These are phyloP conservation scores for Verbena officinalis DNA, from an alignment of 257 asterid genomes.

Conservation along the genomic window DNA sequence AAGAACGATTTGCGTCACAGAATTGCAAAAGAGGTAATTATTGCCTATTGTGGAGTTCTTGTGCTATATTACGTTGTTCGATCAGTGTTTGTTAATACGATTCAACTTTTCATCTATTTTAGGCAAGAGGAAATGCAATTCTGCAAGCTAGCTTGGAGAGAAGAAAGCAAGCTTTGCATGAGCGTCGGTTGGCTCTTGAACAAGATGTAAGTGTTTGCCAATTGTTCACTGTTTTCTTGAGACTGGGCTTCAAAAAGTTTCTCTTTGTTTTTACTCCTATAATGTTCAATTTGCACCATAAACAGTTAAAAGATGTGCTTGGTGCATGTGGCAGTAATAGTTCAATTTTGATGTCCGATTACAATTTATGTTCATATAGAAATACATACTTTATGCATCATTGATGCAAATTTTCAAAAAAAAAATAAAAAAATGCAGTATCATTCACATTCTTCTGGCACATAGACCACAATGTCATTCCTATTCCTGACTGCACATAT, in stretches of 20 bases:
- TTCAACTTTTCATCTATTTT: conserved; percentile 25
- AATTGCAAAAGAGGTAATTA: conserved; percentile 87
- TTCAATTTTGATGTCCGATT: neutral
- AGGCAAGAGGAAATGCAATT: conserved; percentile 96
- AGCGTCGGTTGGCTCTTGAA: conserved; percentile 92
- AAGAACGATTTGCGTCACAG: conserved; percentile 92
- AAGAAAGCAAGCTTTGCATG: conserved; percentile 93
- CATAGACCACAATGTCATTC: neutral
- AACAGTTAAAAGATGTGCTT: neutral
- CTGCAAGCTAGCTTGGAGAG: conserved; percentile 96
- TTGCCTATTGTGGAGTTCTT: conserved; percentile 22
- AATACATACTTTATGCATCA: conserved; percentile 3
- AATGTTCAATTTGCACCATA: neutral
- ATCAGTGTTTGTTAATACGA: conserved; percentile 26
- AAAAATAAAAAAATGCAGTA: neutral
- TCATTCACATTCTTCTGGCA: conserved; percentile 19
- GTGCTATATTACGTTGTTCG: conserved; percentile 7
- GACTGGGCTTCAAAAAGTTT: neutral
- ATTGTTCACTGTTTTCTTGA: conserved; percentile 15
- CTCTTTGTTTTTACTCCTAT: neutral
- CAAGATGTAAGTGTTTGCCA: conserved; percentile 68
- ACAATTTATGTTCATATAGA: neutral
- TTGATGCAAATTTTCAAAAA: neutral
- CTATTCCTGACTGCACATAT: conserved; percentile 11
- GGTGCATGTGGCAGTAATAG: neutral